Evolutionary conservation across 306 rosid species (phyloP).

Genomic region (Quercus agrifolia): DNA sequence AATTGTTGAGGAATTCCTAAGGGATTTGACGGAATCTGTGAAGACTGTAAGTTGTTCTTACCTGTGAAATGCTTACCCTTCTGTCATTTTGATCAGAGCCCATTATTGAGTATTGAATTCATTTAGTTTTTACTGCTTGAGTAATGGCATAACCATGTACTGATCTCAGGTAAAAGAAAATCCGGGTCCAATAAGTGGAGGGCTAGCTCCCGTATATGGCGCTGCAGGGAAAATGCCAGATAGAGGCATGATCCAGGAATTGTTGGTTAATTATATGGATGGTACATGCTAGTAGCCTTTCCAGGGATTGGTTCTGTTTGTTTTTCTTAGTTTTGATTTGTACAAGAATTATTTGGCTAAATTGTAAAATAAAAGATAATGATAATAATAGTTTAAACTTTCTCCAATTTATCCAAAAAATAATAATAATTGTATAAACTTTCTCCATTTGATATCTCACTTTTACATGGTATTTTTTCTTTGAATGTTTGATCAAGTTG

Average conservation of each 20-base stretch:
- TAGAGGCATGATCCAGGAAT: constrained; percentile 75
- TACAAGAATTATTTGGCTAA: constrained; percentile 28
- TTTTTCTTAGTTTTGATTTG: constrained; percentile 6
- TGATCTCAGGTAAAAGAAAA: constrained; percentile 71
- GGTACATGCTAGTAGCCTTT: constrained; percentile 57
- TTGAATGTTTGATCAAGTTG: neutral
- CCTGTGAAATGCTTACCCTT: neutral
- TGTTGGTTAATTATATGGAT: constrained; percentile 90
- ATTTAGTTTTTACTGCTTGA: neutral
- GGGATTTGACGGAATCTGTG: constrained; percentile 73
- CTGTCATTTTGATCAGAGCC: neutral
- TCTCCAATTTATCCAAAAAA: neutral
- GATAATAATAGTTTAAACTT: neutral
- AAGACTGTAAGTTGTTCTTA: constrained; percentile 53
- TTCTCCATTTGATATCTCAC: neutral
- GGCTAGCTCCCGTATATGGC: constrained; percentile 90
- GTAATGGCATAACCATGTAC: neutral
- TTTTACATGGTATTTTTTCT: neutral
- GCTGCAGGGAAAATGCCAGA: constrained; percentile 99
- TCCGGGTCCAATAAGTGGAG: constrained; percentile 92
- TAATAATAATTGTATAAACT: neutral
- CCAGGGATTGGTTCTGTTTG: neutral
- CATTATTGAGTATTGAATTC: neutral
- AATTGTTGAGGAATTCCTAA: constrained; percentile 61
- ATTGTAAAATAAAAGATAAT: neutral